Conservation (phyloP, 495 filamentous ascomycete species). For the Hyaloscypha finlandica region DNA sequence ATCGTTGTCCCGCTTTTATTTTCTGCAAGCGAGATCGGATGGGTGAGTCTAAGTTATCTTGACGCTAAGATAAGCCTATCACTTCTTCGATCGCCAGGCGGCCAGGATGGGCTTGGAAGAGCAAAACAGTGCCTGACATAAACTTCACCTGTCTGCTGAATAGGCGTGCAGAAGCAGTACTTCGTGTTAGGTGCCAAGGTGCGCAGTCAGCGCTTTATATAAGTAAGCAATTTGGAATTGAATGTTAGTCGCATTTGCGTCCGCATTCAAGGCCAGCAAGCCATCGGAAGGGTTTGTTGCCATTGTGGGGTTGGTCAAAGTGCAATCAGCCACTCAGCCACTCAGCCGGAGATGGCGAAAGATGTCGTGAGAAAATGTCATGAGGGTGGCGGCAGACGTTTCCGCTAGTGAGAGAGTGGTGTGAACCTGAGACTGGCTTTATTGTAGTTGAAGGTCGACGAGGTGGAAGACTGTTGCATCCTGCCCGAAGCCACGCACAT, state of each 20-base stretch:
- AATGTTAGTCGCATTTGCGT: no score
- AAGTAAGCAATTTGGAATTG: no score
- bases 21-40: conserved; percentile 14
- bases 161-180: no score
- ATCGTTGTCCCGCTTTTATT: neutral
- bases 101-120: neutral
- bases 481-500: neutral
- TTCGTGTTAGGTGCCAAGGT: no score
- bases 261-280: no score
- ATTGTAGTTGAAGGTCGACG: neutral
- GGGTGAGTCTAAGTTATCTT: neutral
- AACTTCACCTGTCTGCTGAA: no score
- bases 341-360: no score
- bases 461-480: neutral
- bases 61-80: conserved; percentile 3
- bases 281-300: no score
- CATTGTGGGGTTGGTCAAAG: no score
- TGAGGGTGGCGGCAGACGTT: neutral
- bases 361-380: no score
- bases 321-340: no score
- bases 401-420: neutral
- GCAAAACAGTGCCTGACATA: neutral
- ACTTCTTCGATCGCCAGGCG: neutral
- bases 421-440: neutral
- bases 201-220: no score